Evolutionary conservation across 495 filamentous ascomycete species (phyloP), one percentile per base, ranked within the genome.

Genomic region (Copromyces sp.): DNA sequence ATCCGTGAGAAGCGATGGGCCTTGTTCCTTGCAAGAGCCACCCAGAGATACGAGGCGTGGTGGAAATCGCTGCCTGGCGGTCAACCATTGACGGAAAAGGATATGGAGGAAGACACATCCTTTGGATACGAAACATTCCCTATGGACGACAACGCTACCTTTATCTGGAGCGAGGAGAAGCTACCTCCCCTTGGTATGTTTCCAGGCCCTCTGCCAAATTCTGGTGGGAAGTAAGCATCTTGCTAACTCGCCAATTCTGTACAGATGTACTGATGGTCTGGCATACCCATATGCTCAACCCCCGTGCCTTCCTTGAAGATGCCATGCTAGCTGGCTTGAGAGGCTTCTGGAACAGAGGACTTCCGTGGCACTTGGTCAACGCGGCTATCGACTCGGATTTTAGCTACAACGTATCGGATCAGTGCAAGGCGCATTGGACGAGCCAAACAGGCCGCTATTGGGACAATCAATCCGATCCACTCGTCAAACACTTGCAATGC

Each of bases 211-310:
- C 41, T 9, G 14, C n/a, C 14, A 29, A 29, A 32, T 0, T 29
- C 4, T 59, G 20, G 11, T 59, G 11, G 20, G 24, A 24, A 41
- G 40, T 24, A 12, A 24, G 68, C 20, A 24, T 20, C 29, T 11
- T n/a, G 53, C 9, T 42, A 32, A 12, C n/a, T 32, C 29, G 42
- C 72, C 79, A 38, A 79, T 73, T 70, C 72, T 70, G 40, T 37
- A 2, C 76, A 90, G 93, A 97, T 78, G 89, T 97, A 3, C 81
- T 97, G 61, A 93, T 97, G 92, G 92, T 96, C 1, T 95, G 92
- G 93, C 94, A 97, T 80, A 84, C 91, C 1, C 92, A 93, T 75
- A 90, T 94, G 89, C 87, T 97, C 4, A 96, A 95, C 74, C 94
- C 94, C 3, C 84, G 91, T 38, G 83, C 83, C 59, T 97, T 90